These are phyloP conservation scores for Penicillium sclerotiorum DNA, from an alignment of 2,329 filamentous ascomycete species.

Conservation along the genomic window DNA sequence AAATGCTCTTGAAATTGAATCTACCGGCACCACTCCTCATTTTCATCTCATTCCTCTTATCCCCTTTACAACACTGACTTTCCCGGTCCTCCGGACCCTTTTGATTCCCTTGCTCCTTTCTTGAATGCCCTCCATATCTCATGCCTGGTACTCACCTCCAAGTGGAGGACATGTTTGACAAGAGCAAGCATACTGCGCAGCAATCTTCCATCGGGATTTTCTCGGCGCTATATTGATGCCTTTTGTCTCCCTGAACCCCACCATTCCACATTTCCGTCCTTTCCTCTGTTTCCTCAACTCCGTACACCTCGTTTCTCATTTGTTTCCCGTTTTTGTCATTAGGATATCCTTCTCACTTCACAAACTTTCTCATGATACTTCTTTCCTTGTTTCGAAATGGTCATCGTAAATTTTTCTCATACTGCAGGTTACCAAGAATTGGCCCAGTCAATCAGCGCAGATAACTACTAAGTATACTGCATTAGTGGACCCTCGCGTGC, in stretches of 20 bases:
- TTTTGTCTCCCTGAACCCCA: slow-evolving; percentile 1
- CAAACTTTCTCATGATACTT: slow-evolving; percentile 16
- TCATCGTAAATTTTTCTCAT: too few species aligned
- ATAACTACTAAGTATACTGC: too few species aligned
- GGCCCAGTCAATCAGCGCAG: too few species aligned
- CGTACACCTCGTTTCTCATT: slow-evolving; percentile 16
- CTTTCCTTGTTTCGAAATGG: not conserved
- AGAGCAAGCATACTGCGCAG: slow-evolving; percentile 13
- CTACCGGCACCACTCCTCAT: not conserved
- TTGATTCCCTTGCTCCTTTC: slow-evolving; percentile 2
- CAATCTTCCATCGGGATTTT: not conserved
- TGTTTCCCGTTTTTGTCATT: slow-evolving; percentile 19
- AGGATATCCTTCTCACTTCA: slow-evolving; percentile 32
- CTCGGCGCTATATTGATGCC: not conserved
- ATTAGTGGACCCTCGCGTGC: too few species aligned
- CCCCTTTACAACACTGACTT: not conserved
- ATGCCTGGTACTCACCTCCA: not conserved
- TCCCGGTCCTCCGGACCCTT: not conserved
- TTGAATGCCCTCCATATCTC: not conserved
- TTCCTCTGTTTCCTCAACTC: slow-evolving; percentile 2
- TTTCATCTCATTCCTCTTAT: not conserved
- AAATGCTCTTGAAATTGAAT: too few species aligned
- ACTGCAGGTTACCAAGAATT: too few species aligned
- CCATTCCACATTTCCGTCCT: slow-evolving; percentile 4
- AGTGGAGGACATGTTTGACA: not conserved